Evolutionary conservation across 768 basidiomycete genomes (phyloP).

Genomic region (Boletus huronensis): DNA sequence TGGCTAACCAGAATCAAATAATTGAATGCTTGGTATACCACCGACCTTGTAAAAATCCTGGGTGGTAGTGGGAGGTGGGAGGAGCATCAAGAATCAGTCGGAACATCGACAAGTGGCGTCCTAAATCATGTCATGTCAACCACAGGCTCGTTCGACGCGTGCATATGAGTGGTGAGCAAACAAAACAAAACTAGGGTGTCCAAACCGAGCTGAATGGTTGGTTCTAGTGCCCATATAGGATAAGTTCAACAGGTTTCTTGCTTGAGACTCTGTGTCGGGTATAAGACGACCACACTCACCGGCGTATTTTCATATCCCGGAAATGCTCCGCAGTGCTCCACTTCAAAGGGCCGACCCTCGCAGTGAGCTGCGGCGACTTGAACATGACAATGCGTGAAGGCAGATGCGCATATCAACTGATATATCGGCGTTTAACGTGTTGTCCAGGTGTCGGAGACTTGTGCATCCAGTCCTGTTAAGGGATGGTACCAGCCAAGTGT

Average conservation of each 20-base stretch:
- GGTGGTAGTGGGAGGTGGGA: neutral
- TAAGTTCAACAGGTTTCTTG: neutral
- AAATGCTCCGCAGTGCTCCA: slow-evolving; percentile 3
- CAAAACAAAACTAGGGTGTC: neutral
- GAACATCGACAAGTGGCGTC: neutral
- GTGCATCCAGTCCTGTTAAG: neutral
- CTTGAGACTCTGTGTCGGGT: neutral
- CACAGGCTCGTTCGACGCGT: neutral
- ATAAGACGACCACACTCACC: neutral
- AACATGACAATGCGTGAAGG: neutral
- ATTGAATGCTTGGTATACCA: neutral
- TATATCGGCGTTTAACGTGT: neutral
- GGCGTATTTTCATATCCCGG: slow-evolving; percentile 16
- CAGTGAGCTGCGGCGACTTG: neutral
- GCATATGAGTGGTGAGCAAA: neutral
- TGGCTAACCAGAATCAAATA: neutral
- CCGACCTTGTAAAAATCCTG: neutral
- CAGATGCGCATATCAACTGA: neutral
- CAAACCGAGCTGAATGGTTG: neutral
- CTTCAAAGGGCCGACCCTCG: slow-evolving; percentile 6
- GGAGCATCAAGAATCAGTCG: neutral
- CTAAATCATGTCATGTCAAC: no score
- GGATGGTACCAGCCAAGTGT: neutral
- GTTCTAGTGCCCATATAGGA: neutral
- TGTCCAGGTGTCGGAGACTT: neutral